Conservation (phyloP, 1,284 basidiomycete genomes). For the Sparassis latifolia region DNA sequence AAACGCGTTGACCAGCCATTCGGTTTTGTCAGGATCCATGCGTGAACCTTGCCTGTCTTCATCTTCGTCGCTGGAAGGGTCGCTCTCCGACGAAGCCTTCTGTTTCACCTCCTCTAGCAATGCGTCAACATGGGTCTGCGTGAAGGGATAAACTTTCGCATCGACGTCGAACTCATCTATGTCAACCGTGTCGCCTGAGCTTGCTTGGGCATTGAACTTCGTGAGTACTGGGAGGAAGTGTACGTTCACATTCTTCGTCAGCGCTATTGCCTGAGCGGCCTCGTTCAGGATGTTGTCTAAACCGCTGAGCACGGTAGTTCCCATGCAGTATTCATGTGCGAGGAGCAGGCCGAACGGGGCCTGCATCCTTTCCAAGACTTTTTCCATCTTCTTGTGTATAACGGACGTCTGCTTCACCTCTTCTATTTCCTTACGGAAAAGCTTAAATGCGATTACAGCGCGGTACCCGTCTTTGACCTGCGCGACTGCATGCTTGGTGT, state of each 20-base stretch:
- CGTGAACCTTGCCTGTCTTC: background rate
- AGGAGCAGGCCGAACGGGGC: conserved; percentile 24
- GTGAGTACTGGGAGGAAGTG: conserved; percentile 23
- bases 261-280: conserved; percentile 7
- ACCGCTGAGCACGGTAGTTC: conserved; percentile 18
- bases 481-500: conserved; percentile 27
- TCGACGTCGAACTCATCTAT: background rate
- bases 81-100: no score
- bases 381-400: background rate
- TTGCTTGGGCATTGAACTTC: conserved; percentile 3
- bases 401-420: background rate
- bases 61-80: background rate
- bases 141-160: conserved; percentile 20
- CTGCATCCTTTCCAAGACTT: conserved; percentile 10
- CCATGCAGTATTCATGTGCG: conserved; percentile 22
- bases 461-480: conserved; percentile 17
- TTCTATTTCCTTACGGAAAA: conserved; percentile 14
- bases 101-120: conserved; percentile 5
- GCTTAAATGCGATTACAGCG: conserved; percentile 28
- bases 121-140: conserved; percentile 19
- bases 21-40: background rate
- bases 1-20: conserved; percentile 11
- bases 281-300: conserved; percentile 20
- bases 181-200: background rate
- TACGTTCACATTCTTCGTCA: conserved; percentile 7